A percentile compares a stretch with the other conserved stretches of the same genome.
These are phyloP conservation scores for Tetrapisispora taiwanensis DNA, from an alignment of 805 yeast genomes.

Conservation along the genomic window DNA sequence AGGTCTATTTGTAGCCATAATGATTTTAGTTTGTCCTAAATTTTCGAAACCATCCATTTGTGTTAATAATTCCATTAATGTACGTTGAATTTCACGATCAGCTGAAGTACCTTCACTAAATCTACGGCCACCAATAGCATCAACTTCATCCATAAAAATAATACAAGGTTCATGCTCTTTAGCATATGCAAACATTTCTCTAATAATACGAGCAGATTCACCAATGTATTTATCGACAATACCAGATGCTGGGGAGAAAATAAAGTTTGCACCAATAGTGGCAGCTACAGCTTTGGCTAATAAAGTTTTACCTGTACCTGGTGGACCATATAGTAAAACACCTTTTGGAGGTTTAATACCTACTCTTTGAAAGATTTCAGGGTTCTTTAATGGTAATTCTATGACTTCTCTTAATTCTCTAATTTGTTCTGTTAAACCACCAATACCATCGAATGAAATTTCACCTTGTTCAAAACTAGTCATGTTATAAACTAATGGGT, in stretches of 20 bases:
- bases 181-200: slow-evolving; percentile 98
- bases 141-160: slow-evolving; percentile 96
- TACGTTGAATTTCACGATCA: slow-evolving; percentile 96
- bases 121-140: slow-evolving; percentile 97
- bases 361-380: slow-evolving; percentile 88
- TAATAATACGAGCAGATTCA: slow-evolving; percentile 88
- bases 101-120: slow-evolving; percentile 97
- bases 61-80: slow-evolving; percentile 90
- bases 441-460: slow-evolving; percentile 86
- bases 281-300: slow-evolving; percentile 98
- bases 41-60: slow-evolving; percentile 99
- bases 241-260: slow-evolving; percentile 96
- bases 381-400: slow-evolving; percentile 92
- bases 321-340: slow-evolving; percentile 92
- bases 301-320: slow-evolving; percentile 95
- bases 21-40: slow-evolving; percentile 91
- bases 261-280: slow-evolving; percentile 94
- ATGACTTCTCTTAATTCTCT: slow-evolving; percentile 95
- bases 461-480: slow-evolving; percentile 97
- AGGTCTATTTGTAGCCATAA: slow-evolving; percentile 99
- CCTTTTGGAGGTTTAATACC: slow-evolving; percentile 99
- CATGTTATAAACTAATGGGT: slow-evolving; percentile 96
- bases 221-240: slow-evolving; percentile 97
- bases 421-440: slow-evolving; percentile 93
- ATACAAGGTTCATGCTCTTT: slow-evolving; percentile 97